Percentiles rank a stretch among this genome's conserved stretches.
Conservation (phyloP, 2,329 filamentous ascomycete species). For the Aspergillus eucalypticola region DNA sequence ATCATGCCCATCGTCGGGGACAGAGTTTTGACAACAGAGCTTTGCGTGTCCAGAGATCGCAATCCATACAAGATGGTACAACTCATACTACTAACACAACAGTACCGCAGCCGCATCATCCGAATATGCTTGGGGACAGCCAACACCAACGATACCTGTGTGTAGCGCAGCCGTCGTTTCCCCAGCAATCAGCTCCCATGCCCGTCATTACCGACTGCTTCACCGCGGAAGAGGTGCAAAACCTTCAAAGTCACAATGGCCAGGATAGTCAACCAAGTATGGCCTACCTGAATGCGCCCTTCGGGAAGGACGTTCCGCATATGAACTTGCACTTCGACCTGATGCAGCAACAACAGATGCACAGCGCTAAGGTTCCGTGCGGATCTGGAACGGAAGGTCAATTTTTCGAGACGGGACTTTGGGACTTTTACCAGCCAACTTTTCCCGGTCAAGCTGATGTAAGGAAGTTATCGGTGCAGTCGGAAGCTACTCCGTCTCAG, state of each 20-base stretch:
- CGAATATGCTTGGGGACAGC: slow-evolving; percentile 85
- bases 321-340: slow-evolving; percentile 29
- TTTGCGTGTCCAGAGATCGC: slow-evolving; percentile 53
- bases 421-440: slow-evolving; percentile 29
- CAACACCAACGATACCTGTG: slow-evolving; percentile 83
- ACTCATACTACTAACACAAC: slow-evolving; percentile 59
- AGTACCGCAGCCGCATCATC: slow-evolving; percentile 60
- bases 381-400: slow-evolving; percentile 24
- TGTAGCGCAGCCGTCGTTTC: slow-evolving; percentile 61
- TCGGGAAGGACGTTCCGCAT: slow-evolving; percentile 23
- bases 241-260: slow-evolving; percentile 34
- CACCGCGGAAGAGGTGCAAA: slow-evolving; percentile 33
- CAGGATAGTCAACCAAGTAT: slow-evolving; percentile 37
- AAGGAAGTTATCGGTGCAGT: slow-evolving; percentile 43
- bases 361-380: slow-evolving; percentile 21
- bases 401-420: slow-evolving; percentile 25
- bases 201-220: slow-evolving; percentile 31
- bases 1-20: slow-evolving; percentile 71
- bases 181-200: slow-evolving; percentile 33
- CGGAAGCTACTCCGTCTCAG: slow-evolving; percentile 39
- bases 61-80: slow-evolving; percentile 51
- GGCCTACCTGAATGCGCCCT: slow-evolving; percentile 24
- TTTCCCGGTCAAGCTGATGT: slow-evolving; percentile 26
- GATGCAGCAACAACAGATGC: slow-evolving; percentile 33
- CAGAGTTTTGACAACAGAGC: slow-evolving; percentile 77